These are phyloP conservation scores for Selenicereus undatus DNA, from an alignment of 148 eudicot species.

Conservation along the genomic window DNA sequence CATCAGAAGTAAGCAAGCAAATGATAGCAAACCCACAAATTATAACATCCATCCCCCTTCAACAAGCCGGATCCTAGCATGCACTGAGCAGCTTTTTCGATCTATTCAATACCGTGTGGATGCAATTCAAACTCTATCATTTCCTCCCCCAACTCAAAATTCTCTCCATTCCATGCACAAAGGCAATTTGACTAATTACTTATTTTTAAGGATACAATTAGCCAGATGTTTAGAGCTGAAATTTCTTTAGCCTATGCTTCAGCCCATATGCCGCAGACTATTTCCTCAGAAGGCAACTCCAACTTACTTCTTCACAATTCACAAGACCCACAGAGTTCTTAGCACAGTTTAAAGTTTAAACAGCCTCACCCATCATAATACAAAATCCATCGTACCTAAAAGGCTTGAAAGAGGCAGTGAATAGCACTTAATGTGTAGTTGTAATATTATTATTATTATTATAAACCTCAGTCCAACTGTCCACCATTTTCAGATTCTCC, in stretches of 20 bases:
- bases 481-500: neutral
- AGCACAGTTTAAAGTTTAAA: neutral
- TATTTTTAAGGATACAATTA: neutral
- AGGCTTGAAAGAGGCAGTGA: constrained; percentile 1
- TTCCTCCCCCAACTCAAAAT: neutral
- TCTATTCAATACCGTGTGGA: neutral
- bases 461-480: neutral
- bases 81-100: neutral
- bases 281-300: too few relatives aligned
- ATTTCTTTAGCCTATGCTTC: neutral
- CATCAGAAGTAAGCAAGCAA: too few relatives aligned
- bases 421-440: neutral
- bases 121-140: neutral
- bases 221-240: neutral
- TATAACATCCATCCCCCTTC: too few relatives aligned
- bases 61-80: neutral
- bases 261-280: neutral
- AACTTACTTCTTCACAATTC: neutral
- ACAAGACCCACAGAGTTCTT: neutral
- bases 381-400: neutral
- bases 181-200: neutral
- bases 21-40: too few relatives aligned
- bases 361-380: neutral
- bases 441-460: neutral
- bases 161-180: neutral